Evolutionary conservation across 2,329 filamentous ascomycete species (phyloP).

Genomic region (Dichotomopilus funicola): DNA sequence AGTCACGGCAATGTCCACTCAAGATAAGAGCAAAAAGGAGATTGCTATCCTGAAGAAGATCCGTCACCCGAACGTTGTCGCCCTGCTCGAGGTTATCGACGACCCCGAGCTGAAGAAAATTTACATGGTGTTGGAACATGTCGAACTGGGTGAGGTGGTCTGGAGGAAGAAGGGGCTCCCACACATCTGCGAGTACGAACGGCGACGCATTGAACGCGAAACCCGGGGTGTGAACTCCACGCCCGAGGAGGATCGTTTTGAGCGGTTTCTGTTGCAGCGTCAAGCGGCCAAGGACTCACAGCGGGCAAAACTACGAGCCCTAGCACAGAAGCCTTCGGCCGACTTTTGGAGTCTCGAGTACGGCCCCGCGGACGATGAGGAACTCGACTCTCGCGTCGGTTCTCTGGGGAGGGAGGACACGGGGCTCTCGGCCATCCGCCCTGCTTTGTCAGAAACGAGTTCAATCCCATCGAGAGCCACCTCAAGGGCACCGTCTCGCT

Average conservation of each 20-base stretch:
- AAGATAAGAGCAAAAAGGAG: conserved; percentile 85
- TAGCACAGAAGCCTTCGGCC: conserved; percentile 45
- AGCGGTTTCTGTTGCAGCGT: conserved; percentile 52
- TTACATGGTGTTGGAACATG: conserved; percentile 94
- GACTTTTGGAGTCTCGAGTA: conserved; percentile 82
- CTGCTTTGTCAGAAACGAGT: conserved; percentile 31
- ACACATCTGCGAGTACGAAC: conserved; percentile 77
- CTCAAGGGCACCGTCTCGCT: conserved; percentile 43
- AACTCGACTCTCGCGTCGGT: conserved; percentile 37
- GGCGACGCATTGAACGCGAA: conserved; percentile 69
- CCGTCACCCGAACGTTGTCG: conserved; percentile 93
- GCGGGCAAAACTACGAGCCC: conserved; percentile 44
- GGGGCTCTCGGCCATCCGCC: conserved; percentile 33
- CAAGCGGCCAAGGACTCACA: conserved; percentile 52
- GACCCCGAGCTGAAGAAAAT: conserved; percentile 96
- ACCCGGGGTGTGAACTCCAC: conserved; percentile 53
- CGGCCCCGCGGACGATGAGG: conserved; percentile 52
- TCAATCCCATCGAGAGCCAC: conserved; percentile 37
- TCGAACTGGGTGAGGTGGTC: conserved; percentile 86
- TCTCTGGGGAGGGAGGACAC: conserved; percentile 37
- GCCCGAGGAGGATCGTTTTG: conserved; percentile 54
- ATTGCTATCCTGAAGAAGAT: conserved; percentile 99
- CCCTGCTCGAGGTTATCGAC: conserved; percentile 92
- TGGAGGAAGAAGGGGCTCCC: conserved; percentile 87
- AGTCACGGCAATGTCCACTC: conserved; percentile 57